Percentiles rank a stretch among this genome's conserved stretches.
Evolutionary conservation across 306 rosid genomes (phyloP).

Genomic region (Cicer chorassanicum): DNA sequence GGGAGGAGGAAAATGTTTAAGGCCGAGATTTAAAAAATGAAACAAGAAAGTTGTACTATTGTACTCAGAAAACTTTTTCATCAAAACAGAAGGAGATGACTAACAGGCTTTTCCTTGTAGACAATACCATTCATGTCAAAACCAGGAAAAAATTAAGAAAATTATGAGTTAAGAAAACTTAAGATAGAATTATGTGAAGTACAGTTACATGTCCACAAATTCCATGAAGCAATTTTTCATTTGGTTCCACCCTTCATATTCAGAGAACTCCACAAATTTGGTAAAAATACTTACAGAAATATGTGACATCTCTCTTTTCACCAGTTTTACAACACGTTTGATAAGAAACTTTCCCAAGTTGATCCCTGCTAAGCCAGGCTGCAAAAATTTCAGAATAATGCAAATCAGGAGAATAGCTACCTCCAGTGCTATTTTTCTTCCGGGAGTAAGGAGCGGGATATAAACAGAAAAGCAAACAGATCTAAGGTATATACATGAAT

Average conservation of each 20-base stretch:
- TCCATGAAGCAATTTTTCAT: conserved; percentile 26
- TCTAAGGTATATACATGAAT: conserved; percentile 37
- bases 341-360: conserved; percentile 92
- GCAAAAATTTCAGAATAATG: conserved; percentile 47
- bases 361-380: conserved; percentile 97
- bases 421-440: conserved; percentile 24
- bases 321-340: conserved; percentile 84
- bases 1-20: conserved; percentile 31
- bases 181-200: conserved; percentile 17
- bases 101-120: conserved; percentile 20
- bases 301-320: conserved; percentile 89
- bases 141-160: background rate
- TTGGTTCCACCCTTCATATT: conserved; percentile 39
- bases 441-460: conserved; percentile 10
- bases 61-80: conserved; percentile 24
- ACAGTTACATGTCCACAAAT: conserved; percentile 18
- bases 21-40: conserved; percentile 28
- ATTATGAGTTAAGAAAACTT: background rate
- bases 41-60: conserved; percentile 28
- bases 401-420: conserved; percentile 41
- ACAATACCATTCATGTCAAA: conserved; percentile 36
- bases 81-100: conserved; percentile 31
- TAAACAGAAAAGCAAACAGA: conserved; percentile 42
- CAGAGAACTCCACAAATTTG: conserved; percentile 31
- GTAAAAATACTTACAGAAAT: conserved; percentile 71